Percentiles rank a stretch among this genome's conserved stretches.
phyloP scores from a whole-genome alignment of 495 filamentous ascomycete genomes.

The Symbiotaphrina buchneri region DNA sequence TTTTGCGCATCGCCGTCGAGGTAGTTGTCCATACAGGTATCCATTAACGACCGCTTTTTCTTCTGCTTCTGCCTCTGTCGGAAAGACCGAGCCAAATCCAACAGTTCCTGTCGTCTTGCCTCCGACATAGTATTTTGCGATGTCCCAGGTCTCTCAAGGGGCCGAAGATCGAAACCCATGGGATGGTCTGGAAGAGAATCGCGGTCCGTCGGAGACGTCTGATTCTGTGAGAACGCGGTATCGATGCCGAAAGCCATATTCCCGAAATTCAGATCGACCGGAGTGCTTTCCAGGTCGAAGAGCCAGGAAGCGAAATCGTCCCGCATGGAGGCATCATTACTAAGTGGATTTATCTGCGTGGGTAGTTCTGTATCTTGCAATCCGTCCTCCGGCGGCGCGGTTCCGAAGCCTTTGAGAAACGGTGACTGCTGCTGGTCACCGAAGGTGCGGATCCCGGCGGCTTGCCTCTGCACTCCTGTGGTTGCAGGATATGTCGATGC shows the following conservation, averaged over 20 bases:
- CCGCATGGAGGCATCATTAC: too few species aligned
- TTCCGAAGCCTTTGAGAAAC: constrained; percentile 69
- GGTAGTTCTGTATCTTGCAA: constrained; percentile 57
- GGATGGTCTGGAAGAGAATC: too few species aligned
- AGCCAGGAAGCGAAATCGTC: constrained; percentile 86
- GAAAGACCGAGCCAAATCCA: constrained; percentile 63
- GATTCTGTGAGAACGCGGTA: constrained; percentile 1
- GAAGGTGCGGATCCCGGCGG: too few species aligned
- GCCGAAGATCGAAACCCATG: too few species aligned
- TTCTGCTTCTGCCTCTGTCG: constrained; percentile 55
- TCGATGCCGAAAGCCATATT: not conserved
- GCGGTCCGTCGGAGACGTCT: too few species aligned
- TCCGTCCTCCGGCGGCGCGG: too few species aligned
- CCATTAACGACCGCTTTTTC: too few species aligned
- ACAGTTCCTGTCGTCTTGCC: constrained; percentile 61
- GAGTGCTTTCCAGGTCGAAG: too few species aligned
- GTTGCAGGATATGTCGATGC: too few species aligned
- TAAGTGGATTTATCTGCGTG: constrained; percentile 76
- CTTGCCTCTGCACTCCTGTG: too few species aligned
- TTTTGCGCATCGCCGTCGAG: constrained; percentile 53
- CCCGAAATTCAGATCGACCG: constrained; percentile 19
- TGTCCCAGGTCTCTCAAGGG: too few species aligned
- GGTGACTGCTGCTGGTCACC: constrained; percentile 43
- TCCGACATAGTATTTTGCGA: constrained; percentile 83
- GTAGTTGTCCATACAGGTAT: too few species aligned